These are phyloP conservation scores for Marchantia polymorpha DNA, from an alignment of 225 moss, liverwort and hornwort genomes.

Conservation along the genomic window DNA sequence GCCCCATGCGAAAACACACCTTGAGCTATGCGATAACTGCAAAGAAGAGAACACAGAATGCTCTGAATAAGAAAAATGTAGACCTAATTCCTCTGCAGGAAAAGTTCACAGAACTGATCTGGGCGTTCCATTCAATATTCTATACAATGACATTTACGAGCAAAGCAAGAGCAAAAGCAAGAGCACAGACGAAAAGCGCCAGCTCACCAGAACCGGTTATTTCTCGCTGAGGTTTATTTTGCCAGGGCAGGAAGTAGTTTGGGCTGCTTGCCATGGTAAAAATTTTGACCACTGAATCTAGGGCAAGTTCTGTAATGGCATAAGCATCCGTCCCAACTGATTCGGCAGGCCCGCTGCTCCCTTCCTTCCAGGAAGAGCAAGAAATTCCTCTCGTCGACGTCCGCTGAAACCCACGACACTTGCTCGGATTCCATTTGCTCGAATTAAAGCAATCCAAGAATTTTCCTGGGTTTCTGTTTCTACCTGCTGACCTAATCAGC, in stretches of 20 bases:
- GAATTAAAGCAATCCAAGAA: neutral
- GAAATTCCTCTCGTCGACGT: slow-evolving; percentile 15
- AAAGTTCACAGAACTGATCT: neutral
- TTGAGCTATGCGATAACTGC: slow-evolving; percentile 18
- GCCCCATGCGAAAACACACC: slow-evolving; percentile 20
- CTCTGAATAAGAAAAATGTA: neutral
- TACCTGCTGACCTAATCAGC: neutral
- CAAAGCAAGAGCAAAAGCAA: neutral
- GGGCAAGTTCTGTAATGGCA: slow-evolving; percentile 75
- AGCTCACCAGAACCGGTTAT: slow-evolving; percentile 86
- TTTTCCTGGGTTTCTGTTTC: neutral
- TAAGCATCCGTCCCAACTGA: slow-evolving; percentile 66
- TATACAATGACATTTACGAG: neutral
- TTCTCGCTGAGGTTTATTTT: slow-evolving; percentile 96
- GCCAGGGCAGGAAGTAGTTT: slow-evolving; percentile 95
- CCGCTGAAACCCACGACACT: slow-evolving; percentile 4
- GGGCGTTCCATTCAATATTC: neutral
- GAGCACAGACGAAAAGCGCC: neutral
- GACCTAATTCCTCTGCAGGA: neutral
- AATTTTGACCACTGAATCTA: slow-evolving; percentile 92
- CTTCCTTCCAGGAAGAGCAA: slow-evolving; percentile 32
- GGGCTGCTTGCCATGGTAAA: slow-evolving; percentile 92
- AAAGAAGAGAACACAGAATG: neutral
- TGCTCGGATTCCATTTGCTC: neutral
- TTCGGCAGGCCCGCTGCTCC: slow-evolving; percentile 32